Percentiles rank a stretch among this genome's conserved stretches.
Evolutionary conservation across 2,329 filamentous ascomycete genomes (phyloP).

Genomic region (Ceratocystis eucalypticola): DNA sequence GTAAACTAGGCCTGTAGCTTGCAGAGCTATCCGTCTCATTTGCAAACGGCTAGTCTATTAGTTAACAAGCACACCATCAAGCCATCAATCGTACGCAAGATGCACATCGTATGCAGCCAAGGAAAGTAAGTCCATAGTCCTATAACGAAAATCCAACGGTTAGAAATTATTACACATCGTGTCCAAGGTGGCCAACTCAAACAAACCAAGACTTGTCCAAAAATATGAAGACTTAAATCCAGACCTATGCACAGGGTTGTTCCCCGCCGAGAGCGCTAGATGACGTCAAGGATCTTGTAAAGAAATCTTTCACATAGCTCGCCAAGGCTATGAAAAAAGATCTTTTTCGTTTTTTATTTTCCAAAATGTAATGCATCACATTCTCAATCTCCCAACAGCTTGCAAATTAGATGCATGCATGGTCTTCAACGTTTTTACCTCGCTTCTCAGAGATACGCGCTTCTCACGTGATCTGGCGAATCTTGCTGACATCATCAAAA

Average conservation of each 20-base stretch:
- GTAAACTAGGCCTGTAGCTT: neutral
- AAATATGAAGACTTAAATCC: neutral
- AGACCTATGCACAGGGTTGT: neutral
- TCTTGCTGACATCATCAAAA: constrained; percentile 6
- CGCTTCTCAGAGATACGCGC: neutral
- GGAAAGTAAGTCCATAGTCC: neutral
- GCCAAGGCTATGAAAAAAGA: too few relatives aligned
- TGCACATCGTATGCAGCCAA: too few relatives aligned
- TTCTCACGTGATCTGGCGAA: neutral
- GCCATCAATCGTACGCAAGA: neutral
- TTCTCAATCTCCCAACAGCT: neutral
- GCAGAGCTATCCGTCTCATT: too few relatives aligned
- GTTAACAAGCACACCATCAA: neutral
- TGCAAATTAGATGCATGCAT: neutral
- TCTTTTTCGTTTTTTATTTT: neutral
- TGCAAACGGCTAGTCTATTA: too few relatives aligned
- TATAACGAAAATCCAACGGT: neutral
- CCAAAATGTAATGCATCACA: neutral
- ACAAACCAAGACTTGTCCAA: neutral
- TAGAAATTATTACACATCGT: too few relatives aligned
- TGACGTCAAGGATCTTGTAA: neutral
- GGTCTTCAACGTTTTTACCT: neutral
- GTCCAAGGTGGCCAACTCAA: neutral
- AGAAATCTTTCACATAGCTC: neutral
- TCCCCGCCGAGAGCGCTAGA: neutral